These are phyloP conservation scores for Candida buenavistaensis DNA, from an alignment of 1,139 yeast genomes.

Conservation along the genomic window DNA sequence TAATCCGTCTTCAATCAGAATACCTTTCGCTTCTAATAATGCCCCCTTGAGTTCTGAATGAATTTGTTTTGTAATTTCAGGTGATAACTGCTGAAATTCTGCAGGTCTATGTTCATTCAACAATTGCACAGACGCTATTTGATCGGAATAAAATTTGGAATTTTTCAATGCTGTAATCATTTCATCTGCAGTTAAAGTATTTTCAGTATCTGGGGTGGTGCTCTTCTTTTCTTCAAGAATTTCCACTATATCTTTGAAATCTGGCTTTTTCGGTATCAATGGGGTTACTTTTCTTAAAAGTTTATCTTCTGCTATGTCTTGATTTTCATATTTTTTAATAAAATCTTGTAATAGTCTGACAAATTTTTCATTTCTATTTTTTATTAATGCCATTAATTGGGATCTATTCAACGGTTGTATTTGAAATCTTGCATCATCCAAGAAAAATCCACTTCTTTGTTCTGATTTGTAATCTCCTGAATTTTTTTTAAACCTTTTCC, in stretches of 20 bases:
- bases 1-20: constrained; percentile 48
- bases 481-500: constrained; percentile 13
- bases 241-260: constrained; percentile 33
- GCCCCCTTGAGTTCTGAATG: constrained; percentile 52
- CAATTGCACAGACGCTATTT: constrained; percentile 39
- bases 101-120: constrained; percentile 27
- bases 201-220: constrained; percentile 10
- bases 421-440: constrained; percentile 23
- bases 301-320: constrained; percentile 31
- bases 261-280: constrained; percentile 48
- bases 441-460: constrained; percentile 23
- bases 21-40: constrained; percentile 45
- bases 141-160: constrained; percentile 54
- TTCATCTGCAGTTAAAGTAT: constrained; percentile 20
- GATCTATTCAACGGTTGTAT: constrained; percentile 26
- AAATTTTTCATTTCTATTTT: constrained; percentile 58
- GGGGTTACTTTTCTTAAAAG: constrained; percentile 31
- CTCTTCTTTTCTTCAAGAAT: constrained; percentile 33
- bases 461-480: constrained; percentile 10
- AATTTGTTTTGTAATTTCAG: constrained; percentile 36
- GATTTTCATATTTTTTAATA: constrained; percentile 6
- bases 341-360: constrained; percentile 17
- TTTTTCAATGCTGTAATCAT: constrained; percentile 49
- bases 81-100: constrained; percentile 15
- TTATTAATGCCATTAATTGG: constrained; percentile 58